Base-by-base conservation (phyloP, 352 stramenopile genomes). In the Aphanomyces cochlioides region DNA sequence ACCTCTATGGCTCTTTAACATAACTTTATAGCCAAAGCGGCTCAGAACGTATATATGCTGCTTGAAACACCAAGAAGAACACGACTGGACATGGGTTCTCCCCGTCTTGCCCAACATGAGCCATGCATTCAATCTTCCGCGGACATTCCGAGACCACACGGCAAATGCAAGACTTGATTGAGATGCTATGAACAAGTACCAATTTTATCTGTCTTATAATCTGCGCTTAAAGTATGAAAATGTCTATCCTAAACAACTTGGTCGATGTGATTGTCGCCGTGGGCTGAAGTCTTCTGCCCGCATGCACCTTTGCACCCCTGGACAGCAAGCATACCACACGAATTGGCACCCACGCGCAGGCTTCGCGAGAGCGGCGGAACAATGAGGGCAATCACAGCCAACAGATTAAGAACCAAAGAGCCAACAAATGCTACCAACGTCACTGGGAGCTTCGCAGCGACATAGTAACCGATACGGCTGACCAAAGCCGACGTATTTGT, bases 391-490 rank as follows among this genome's bases (percentile, higher is more conserved):
- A 84, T 74, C 17, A 90, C 68, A 7, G 84, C 88, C 34, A 93
- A 5, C 3, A 70, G n/a, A 21, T 39, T 48, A 15, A 70, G 21
- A 5, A 58, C 64, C 17, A 70, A 37, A 19, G n/a, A 70, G 10
- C 43, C 28, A 36, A 70, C 64, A 15, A 60, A 53, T 28, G 17
- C 64, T 40, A 90, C 56, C 12, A 92, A 70, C 67, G 92, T 92
- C 2, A 77, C 6, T 15, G 64, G 64, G 1, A 56, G 36, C 19
- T 70, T 70, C 10, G 61, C 74, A 8, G 80, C 76, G 53, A 67
- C 78, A 37, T 92, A 90, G 72, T 92, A 92, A 21, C 81, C 77
- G 66, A 92, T 84, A 10, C 85, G 82, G 38, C 64, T 21, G 34
- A 56, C 8, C 28, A 70, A 39, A 7, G 10, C 64, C 5, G n/a